phyloP scores from a whole-genome alignment of 257 asterid species.

The Ehretia macrophylla region DNA sequence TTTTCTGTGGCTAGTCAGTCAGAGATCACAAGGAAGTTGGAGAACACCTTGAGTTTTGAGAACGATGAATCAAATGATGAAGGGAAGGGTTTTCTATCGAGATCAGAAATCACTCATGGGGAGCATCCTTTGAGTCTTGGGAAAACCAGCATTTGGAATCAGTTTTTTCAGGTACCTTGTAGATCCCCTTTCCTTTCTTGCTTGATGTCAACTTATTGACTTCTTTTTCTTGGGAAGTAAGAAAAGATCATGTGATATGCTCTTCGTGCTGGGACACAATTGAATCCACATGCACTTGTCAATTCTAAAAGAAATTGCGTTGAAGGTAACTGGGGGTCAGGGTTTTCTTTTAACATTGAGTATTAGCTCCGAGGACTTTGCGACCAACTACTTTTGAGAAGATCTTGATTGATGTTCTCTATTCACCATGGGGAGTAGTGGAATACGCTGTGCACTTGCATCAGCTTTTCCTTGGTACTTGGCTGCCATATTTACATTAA shows the following conservation, averaged over 20 bases:
- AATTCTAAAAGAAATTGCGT: no score
- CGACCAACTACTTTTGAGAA: no score
- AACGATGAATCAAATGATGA: conserved; percentile 44
- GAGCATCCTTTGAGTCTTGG: conserved; percentile 97
- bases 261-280: background rate
- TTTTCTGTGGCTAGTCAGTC: conserved; percentile 91
- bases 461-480: no score
- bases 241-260: background rate
- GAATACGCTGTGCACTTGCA: no score
- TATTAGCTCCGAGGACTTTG: no score
- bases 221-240: background rate
- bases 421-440: no score
- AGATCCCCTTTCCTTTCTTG: conserved; percentile 7
- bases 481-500: no score
- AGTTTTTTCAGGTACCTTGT: conserved; percentile 72
- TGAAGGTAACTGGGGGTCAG: no score
- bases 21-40: conserved; percentile 87
- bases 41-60: conserved; percentile 51
- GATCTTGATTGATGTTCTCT: no score
- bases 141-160: conserved; percentile 89
- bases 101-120: conserved; percentile 78
- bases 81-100: conserved; percentile 69
- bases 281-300: no score
- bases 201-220: background rate
- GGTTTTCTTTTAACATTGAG: no score